These are phyloP conservation scores for Xylaria acuta DNA, from an alignment of 495 filamentous ascomycete genomes.

Conservation along the genomic window DNA sequence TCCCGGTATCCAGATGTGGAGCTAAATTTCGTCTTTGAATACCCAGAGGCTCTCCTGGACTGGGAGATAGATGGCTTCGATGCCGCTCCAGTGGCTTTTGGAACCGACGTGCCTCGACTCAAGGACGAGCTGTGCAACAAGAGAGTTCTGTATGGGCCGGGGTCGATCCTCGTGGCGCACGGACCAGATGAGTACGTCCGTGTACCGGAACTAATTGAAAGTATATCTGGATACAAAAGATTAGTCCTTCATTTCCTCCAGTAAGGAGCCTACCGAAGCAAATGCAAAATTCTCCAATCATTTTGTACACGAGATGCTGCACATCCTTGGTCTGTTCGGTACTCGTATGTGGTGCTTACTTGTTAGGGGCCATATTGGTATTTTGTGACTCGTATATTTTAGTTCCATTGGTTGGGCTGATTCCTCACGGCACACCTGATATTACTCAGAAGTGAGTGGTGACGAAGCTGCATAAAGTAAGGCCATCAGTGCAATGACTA, in stretches of 20 bases:
- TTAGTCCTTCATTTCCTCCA: constrained; percentile 36
- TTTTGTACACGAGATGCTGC: too few species aligned
- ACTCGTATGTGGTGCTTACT: too few species aligned
- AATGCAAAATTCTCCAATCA: background rate
- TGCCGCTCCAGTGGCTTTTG: constrained; percentile 71
- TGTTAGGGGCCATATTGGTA: too few species aligned
- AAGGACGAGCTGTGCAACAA: constrained; percentile 58
- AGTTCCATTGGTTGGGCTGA: too few species aligned
- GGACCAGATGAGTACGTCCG: constrained; percentile 70
- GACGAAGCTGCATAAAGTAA: too few species aligned
- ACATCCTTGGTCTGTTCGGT: too few species aligned
- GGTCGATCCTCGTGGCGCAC: constrained; percentile 76
- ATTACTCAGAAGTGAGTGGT: too few species aligned
- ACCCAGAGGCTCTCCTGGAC: constrained; percentile 69
- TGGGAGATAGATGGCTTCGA: constrained; percentile 70
- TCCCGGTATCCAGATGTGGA: constrained; percentile 55
- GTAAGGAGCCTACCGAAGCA: background rate
- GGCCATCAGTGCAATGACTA: too few species aligned
- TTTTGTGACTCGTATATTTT: too few species aligned
- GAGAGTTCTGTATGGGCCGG: constrained; percentile 76
- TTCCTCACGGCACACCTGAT: too few species aligned
- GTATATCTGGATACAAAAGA: constrained; percentile 64
- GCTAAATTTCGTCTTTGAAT: constrained; percentile 58
- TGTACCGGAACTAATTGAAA: constrained; percentile 62
- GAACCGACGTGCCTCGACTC: constrained; percentile 75